Percentiles rank a stretch among this genome's conserved stretches.
These are phyloP conservation scores for Pichia sp. DNA, from an alignment of 1,139 yeast genomes.

Conservation along the genomic window DNA sequence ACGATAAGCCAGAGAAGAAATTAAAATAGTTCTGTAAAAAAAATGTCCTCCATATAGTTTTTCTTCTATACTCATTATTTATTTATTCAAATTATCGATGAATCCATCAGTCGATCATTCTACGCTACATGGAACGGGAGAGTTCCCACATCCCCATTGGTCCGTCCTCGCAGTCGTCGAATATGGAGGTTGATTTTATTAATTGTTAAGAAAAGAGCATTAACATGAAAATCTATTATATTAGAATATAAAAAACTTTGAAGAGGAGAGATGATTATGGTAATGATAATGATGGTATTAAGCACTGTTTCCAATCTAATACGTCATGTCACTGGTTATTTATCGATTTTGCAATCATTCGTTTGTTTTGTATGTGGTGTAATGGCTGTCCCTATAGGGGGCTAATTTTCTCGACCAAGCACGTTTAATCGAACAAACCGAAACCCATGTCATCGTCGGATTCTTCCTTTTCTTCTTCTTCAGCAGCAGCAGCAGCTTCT, in stretches of 20 bases:
- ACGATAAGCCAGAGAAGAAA: slow-evolving; percentile 24
- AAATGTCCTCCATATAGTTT: background rate
- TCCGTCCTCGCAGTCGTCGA: background rate
- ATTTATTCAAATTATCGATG: background rate
- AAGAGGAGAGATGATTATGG: background rate
- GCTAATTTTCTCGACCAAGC: background rate
- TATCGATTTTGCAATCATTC: too few species aligned
- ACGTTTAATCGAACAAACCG: slow-evolving; percentile 58
- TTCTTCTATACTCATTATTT: background rate
- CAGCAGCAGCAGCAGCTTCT: slow-evolving; percentile 53
- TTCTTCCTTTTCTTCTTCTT: slow-evolving; percentile 49
- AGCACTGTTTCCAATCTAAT: background rate
- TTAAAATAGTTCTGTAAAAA: slow-evolving; percentile 16
- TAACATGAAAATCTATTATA: slow-evolving; percentile 16
- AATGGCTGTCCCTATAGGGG: background rate
- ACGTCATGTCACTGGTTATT: background rate
- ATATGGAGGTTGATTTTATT: background rate
- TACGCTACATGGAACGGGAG: too few species aligned
- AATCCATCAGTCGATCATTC: too few species aligned
- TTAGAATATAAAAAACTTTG: slow-evolving; percentile 9
- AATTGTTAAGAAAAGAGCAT: slow-evolving; percentile 14
- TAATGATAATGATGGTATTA: background rate
- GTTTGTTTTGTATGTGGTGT: background rate
- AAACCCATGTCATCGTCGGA: slow-evolving; percentile 84
- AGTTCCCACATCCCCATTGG: too few species aligned